Percentiles rank a stretch among this genome's conserved stretches.
These are phyloP conservation scores for Nepenthes gracilis DNA, from an alignment of 148 eudicot species.

Conservation along the genomic window DNA sequence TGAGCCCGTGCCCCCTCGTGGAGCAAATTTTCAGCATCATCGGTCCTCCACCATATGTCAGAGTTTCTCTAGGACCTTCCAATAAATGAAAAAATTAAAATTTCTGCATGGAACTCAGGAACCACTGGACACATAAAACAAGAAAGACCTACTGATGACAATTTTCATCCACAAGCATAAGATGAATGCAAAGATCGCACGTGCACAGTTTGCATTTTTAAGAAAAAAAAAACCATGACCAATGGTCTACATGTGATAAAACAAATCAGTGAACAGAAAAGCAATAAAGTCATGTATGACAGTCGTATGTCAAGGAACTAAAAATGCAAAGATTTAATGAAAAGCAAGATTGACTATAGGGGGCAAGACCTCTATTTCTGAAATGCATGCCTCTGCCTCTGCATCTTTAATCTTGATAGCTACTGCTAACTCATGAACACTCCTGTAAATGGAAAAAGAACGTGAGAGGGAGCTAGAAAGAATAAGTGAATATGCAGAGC, in stretches of 20 bases:
- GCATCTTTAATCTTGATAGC: constrained; percentile 78
- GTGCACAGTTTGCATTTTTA: too few relatives aligned
- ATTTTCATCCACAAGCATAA: too few relatives aligned
- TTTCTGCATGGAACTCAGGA: too few relatives aligned
- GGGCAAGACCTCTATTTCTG: constrained; percentile 66
- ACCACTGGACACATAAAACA: too few relatives aligned
- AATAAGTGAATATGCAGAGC: too few relatives aligned
- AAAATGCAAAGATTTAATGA: not conserved
- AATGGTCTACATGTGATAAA: not conserved
- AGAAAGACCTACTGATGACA: too few relatives aligned
- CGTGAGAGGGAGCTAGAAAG: not conserved
- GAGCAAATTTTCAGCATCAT: too few relatives aligned
- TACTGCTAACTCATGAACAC: constrained; percentile 64
- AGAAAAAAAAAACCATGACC: not conserved
- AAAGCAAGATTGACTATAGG: not conserved
- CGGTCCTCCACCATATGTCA: too few relatives aligned
- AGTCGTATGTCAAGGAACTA: not conserved
- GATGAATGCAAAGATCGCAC: too few relatives aligned
- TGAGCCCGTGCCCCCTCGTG: too few relatives aligned
- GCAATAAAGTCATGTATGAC: not conserved
- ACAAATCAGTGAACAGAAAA: not conserved
- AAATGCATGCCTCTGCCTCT: constrained; percentile 76
- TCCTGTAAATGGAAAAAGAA: constrained; percentile 29
- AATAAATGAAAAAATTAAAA: too few relatives aligned
- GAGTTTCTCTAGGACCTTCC: too few relatives aligned